These are phyloP conservation scores for Plenodomus biglobosus DNA, from an alignment of 2,329 filamentous ascomycete species.

Conservation along the genomic window DNA sequence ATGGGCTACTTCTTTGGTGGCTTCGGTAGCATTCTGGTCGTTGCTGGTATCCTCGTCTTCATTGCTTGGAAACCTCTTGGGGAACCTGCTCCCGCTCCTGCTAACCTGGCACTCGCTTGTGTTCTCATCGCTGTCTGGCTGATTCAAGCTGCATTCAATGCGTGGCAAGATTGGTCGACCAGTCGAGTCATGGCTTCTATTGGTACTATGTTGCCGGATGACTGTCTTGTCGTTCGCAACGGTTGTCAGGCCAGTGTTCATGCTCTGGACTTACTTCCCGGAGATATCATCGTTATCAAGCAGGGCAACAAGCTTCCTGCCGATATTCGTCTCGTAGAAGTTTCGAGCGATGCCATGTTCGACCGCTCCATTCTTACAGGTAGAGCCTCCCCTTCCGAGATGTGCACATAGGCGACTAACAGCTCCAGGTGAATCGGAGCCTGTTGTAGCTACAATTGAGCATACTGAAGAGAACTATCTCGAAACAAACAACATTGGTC, in stretches of 20 bases:
- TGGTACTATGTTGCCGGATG: constrained; percentile 76
- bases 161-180: constrained; percentile 72
- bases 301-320: constrained; percentile 74
- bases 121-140: constrained; percentile 71
- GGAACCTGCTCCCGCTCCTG: constrained; percentile 63
- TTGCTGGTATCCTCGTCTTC: constrained; percentile 71
- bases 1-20: constrained; percentile 75
- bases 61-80: constrained; percentile 76
- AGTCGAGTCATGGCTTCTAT: constrained; percentile 78
- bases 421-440: constrained; percentile 62
- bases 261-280: constrained; percentile 67
- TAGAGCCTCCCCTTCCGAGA: constrained; percentile 22
- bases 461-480: constrained; percentile 70
- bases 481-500: constrained; percentile 73
- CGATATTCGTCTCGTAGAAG: constrained; percentile 69
- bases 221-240: constrained; percentile 66
- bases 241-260: constrained; percentile 53
- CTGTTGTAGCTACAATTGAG: constrained; percentile 65
- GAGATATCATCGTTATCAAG: constrained; percentile 68
- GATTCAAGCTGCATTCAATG: constrained; percentile 56
- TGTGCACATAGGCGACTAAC: constrained; percentile 8
- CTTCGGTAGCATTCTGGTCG: constrained; percentile 70
- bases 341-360: constrained; percentile 69
- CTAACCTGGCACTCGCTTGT: constrained; percentile 73
- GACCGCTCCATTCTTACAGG: constrained; percentile 73